Percentiles rank a stretch among this genome's conserved stretches.
Conservation (phyloP, 257 asterid species). For the Solanum sitiens region DNA sequence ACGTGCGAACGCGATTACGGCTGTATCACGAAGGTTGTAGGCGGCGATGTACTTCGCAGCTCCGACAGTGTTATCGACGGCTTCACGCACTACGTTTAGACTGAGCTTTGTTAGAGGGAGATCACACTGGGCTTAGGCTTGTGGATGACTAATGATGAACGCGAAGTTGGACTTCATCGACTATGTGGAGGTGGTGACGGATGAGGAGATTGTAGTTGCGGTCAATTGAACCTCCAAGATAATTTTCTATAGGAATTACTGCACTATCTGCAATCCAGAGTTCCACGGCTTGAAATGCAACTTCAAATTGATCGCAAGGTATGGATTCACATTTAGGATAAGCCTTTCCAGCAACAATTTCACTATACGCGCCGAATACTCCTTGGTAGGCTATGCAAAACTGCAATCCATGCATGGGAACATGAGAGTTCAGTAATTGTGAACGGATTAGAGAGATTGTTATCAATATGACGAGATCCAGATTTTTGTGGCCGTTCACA, state of each 20-base stretch:
- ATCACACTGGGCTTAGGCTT: conserved; percentile 81
- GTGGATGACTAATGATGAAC: conserved; percentile 89
- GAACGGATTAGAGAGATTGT: conserved; percentile 39
- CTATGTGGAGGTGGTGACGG: conserved; percentile 95
- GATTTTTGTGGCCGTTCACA: conserved; percentile 56
- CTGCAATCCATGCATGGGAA: conserved; percentile 71
- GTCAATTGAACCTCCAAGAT: conserved; percentile 87
- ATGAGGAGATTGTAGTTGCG: conserved; percentile 91
- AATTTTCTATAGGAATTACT: conserved; percentile 65
- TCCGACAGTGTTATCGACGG: conserved; percentile 80
- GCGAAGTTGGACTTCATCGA: conserved; percentile 83
- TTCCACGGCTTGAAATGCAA: conserved; percentile 84
- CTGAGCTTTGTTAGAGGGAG: conserved; percentile 60
- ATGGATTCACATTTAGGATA: conserved; percentile 76
- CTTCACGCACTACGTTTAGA: conserved; percentile 52
- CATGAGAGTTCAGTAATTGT: conserved; percentile 71
- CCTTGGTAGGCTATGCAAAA: conserved; percentile 90
- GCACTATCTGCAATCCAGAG: conserved; percentile 90
- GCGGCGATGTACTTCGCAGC: conserved; percentile 69
- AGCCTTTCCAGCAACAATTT: conserved; percentile 82
- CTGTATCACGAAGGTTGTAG: conserved; percentile 60
- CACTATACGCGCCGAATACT: conserved; percentile 84
- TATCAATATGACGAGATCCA: conserved; percentile 50
- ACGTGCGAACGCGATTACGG: conserved; percentile 78
- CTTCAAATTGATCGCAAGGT: conserved; percentile 90